Conservation (phyloP, 306 rosid species). For the Acacia confusa region DNA sequence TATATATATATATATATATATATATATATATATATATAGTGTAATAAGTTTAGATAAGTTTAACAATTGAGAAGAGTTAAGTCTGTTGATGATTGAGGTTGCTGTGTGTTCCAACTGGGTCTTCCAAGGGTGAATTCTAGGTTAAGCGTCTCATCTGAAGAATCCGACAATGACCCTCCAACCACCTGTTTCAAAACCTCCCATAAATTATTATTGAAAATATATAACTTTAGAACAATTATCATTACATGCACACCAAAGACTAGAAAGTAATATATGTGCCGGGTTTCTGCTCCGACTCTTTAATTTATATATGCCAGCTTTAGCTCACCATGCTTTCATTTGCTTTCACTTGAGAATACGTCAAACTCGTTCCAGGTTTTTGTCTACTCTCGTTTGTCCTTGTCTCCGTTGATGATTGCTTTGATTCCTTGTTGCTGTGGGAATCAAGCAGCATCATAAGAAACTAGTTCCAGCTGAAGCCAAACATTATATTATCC, state of each 20-base stretch:
- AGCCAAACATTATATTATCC: background rate
- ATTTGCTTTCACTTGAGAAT: conserved; percentile 43
- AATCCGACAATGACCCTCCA: conserved; percentile 51
- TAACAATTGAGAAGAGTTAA: conserved; percentile 54
- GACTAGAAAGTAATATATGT: conserved; percentile 17
- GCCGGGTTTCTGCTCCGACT: conserved; percentile 23
- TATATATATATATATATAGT: background rate
- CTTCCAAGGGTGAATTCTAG: conserved; percentile 95
- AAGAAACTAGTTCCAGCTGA: background rate
- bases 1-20: background rate
- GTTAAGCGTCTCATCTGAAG: conserved; percentile 56
- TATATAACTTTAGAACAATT: background rate
- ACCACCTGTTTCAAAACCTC: conserved; percentile 41
- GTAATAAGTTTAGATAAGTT: conserved; percentile 13
- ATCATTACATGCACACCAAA: conserved; percentile 10
- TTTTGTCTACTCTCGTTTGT: conserved; percentile 39
- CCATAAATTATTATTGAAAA: background rate
- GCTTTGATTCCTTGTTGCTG: conserved; percentile 68
- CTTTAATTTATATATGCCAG: conserved; percentile 4
- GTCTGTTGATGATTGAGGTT: conserved; percentile 53
- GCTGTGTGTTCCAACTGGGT: conserved; percentile 61
- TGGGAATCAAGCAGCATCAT: background rate
- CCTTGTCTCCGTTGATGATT: conserved; percentile 52
- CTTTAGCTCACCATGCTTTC: conserved; percentile 52
- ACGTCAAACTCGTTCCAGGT: conserved; percentile 37